These are phyloP conservation scores for Aspergillus aculeatinus DNA, from an alignment of 2,329 filamentous ascomycete species.

Conservation along the genomic window DNA sequence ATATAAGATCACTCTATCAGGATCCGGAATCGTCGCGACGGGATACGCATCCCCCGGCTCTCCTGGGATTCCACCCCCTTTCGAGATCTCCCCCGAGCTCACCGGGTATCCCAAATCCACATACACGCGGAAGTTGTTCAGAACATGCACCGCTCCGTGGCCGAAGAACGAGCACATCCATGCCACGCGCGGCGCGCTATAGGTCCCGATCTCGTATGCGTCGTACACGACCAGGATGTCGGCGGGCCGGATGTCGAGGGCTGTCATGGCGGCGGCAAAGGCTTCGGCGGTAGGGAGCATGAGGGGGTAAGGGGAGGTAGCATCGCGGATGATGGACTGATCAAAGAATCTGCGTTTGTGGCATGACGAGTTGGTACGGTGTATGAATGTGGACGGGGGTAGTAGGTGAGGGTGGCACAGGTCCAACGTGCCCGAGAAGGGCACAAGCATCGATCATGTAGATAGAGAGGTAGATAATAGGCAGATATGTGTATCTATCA, in stretches of 20 bases:
- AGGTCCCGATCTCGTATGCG: slow-evolving; percentile 27
- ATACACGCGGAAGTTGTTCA: slow-evolving; percentile 33
- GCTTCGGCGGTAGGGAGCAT: slow-evolving; percentile 28
- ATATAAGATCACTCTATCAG: slow-evolving; percentile 14
- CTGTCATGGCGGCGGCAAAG: slow-evolving; percentile 22
- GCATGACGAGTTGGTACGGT: not conserved
- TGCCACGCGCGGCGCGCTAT: slow-evolving; percentile 30
- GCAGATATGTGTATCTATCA: no score
- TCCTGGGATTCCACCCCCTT: not conserved
- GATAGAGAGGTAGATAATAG: no score
- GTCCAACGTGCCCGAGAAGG: no score
- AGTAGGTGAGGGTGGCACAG: no score
- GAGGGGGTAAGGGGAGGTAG: slow-evolving; percentile 25
- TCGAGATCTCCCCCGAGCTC: not conserved
- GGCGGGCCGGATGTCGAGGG: slow-evolving; percentile 21
- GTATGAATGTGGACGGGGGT: no score
- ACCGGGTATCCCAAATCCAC: slow-evolving; percentile 21
- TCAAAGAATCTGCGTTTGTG: slow-evolving; percentile 27
- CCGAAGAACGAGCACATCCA: slow-evolving; percentile 31
- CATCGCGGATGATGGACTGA: slow-evolving; percentile 27
- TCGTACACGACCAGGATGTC: slow-evolving; percentile 33
- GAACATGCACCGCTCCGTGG: slow-evolving; percentile 26
- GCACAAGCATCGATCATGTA: no score
- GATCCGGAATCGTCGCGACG: not conserved
- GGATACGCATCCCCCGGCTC: slow-evolving; percentile 6